Percentiles rank a stretch among this genome's conserved stretches.
Conservation (phyloP, 2,329 filamentous ascomycete genomes). For the Neonectria sp. region DNA sequence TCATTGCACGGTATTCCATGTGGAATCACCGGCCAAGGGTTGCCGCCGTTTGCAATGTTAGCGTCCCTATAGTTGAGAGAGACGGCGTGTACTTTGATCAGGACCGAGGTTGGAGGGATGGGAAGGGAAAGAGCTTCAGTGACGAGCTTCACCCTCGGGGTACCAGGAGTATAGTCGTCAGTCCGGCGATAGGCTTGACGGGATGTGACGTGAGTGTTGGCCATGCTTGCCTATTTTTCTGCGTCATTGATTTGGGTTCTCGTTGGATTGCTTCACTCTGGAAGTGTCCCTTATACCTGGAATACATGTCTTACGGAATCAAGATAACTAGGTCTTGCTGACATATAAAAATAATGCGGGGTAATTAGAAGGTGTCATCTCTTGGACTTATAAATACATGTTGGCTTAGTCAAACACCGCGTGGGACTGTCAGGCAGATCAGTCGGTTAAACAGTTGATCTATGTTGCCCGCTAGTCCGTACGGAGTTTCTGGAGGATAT, state of each 20-base stretch:
- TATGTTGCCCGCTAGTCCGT: neutral
- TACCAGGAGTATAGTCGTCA: conserved; percentile 49
- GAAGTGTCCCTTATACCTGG: neutral
- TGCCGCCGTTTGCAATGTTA: conserved; percentile 56
- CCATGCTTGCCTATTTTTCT: neutral
- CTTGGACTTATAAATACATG: neutral
- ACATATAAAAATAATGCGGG: neutral
- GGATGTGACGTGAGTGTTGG: conserved; percentile 16
- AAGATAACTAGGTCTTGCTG: neutral
- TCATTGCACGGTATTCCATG: conserved; percentile 56
- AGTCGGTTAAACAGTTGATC: neutral
- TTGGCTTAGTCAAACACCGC: neutral
- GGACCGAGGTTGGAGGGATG: conserved; percentile 49
- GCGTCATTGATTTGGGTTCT: neutral
- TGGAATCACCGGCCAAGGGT: conserved; percentile 58
- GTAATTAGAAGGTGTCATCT: neutral
- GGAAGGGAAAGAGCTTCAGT: conserved; percentile 50
- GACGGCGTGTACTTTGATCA: conserved; percentile 52
- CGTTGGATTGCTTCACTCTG: neutral
- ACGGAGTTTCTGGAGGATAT: neutral
- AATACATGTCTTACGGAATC: neutral
- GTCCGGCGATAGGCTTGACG: conserved; percentile 48
- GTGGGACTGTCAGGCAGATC: neutral
- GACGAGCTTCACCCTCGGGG: conserved; percentile 52
- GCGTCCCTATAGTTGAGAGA: conserved; percentile 55